phyloP scores from a whole-genome alignment of 768 basidiomycete species.

The Panellus pusillus region DNA sequence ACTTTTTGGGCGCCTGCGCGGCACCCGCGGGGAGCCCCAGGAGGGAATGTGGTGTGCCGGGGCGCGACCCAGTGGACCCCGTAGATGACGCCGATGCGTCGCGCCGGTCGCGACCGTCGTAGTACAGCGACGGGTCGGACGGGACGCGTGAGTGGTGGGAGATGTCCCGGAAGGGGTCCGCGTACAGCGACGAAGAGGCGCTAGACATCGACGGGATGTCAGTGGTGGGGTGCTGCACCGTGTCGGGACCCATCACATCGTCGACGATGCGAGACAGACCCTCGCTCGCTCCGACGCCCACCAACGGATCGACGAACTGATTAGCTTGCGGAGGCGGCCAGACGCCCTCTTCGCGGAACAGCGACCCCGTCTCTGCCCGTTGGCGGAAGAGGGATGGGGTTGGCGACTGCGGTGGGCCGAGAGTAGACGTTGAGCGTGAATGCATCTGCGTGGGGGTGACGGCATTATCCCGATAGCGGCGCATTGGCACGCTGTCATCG shows the following conservation, averaged over 20 bases:
- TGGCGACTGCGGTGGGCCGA: constrained; percentile 29
- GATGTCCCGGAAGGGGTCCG: constrained; percentile 18
- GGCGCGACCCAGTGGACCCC: background rate
- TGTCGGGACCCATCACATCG: constrained; percentile 19
- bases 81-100: constrained; percentile 17
- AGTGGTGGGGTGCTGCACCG: background rate
- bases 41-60: constrained; percentile 15
- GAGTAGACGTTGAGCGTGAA: constrained; percentile 4
- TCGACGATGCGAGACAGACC: constrained; percentile 17
- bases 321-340: constrained; percentile 41
- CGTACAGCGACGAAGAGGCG: constrained; percentile 10
- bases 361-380: constrained; percentile 44
- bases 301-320: constrained; percentile 41
- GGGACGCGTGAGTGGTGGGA: constrained; percentile 2
- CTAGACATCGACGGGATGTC: constrained; percentile 11
- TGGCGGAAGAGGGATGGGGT: constrained; percentile 39
- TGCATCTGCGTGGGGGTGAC: background rate
- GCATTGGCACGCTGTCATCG: constrained; percentile 28
- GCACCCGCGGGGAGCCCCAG: constrained; percentile 19
- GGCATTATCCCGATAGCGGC: constrained; percentile 19
- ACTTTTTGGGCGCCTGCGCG: constrained; percentile 15
- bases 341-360: constrained; percentile 46
- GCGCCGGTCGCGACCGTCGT: constrained; percentile 15
- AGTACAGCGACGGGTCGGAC: constrained; percentile 17
- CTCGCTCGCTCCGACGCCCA: constrained; percentile 13